Percentiles rank a stretch among this genome's conserved stretches.
Conservation (phyloP, 306 rosid genomes). For the Sicyos edulis region DNA sequence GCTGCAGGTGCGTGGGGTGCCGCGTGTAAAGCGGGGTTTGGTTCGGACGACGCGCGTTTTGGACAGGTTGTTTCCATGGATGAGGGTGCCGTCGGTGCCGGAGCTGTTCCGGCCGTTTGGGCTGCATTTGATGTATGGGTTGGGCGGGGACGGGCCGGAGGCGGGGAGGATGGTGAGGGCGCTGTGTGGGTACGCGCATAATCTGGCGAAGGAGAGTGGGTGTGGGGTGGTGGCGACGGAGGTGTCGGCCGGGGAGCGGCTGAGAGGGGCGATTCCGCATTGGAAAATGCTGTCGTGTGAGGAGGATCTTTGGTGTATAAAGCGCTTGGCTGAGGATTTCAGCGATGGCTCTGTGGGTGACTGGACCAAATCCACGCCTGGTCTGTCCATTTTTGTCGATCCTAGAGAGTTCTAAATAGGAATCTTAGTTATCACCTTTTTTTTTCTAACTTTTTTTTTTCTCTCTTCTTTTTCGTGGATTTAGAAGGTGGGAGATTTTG, state of each 20-base stretch:
- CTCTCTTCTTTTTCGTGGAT: not conserved
- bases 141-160: conserved; percentile 72
- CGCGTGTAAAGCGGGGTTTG: conserved; percentile 39
- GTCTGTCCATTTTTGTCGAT: conserved; percentile 75
- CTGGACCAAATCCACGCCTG: conserved; percentile 85
- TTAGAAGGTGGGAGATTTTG: not conserved
- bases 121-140: conserved; percentile 62
- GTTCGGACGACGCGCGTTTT: conserved; percentile 58
- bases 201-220: conserved; percentile 61
- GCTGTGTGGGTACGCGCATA: conserved; percentile 62
- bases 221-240: conserved; percentile 76
- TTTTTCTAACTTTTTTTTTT: too few species aligned
- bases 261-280: conserved; percentile 60
- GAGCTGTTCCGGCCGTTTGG: conserved; percentile 76
- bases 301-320: conserved; percentile 86
- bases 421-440: too few species aligned
- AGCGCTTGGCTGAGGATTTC: conserved; percentile 68
- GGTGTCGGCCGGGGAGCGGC: conserved; percentile 59
- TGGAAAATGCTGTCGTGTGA: conserved; percentile 76
- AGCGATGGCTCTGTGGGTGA: conserved; percentile 87
- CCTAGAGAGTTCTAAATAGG: conserved; percentile 65
- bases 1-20: conserved; percentile 67
- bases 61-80: conserved; percentile 69
- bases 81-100: conserved; percentile 65
- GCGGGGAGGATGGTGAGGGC: conserved; percentile 49